Percentiles rank a stretch among this genome's conserved stretches.
Evolutionary conservation across 352 stramenopile genomes (phyloP).

Genomic region (Pythium biforme): DNA sequence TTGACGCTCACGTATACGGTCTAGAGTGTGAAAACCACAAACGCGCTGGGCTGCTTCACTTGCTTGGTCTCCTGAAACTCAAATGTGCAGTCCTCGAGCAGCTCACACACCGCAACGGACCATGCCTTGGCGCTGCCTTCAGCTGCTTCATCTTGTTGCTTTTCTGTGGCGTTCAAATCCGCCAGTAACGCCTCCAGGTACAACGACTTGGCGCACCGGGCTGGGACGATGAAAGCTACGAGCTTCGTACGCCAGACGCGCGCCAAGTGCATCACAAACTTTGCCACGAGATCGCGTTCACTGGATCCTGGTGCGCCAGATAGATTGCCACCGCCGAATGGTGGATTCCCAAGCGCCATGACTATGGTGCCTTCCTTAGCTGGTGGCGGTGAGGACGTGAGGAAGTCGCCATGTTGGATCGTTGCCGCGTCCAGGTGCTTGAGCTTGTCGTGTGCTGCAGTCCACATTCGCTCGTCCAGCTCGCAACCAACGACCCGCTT

Average conservation of each 20-base stretch:
- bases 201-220: constrained; percentile 41
- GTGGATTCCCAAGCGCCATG: constrained; percentile 64
- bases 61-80: constrained; percentile 57
- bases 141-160: not conserved
- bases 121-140: constrained; percentile 17
- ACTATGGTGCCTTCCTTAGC: constrained; percentile 18
- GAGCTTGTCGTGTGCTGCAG: constrained; percentile 19
- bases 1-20: not conserved
- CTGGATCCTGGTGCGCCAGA: not conserved
- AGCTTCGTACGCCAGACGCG: constrained; percentile 46
- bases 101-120: constrained; percentile 31
- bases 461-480: constrained; percentile 42
- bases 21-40: constrained; percentile 23
- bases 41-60: constrained; percentile 65
- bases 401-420: constrained; percentile 50
- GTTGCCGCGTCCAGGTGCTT: constrained; percentile 14
- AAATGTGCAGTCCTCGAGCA: constrained; percentile 47
- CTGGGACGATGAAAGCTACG: constrained; percentile 71
- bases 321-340: constrained; percentile 41
- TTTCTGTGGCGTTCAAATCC: constrained; percentile 19
- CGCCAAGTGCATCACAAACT: constrained; percentile 51
- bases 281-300: constrained; percentile 46
- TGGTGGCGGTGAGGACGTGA: constrained; percentile 34
- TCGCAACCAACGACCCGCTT: constrained; percentile 54
- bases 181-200: constrained; percentile 46